Conservation (phyloP, 1,284 basidiomycete species). For the Trametes versicolor region DNA sequence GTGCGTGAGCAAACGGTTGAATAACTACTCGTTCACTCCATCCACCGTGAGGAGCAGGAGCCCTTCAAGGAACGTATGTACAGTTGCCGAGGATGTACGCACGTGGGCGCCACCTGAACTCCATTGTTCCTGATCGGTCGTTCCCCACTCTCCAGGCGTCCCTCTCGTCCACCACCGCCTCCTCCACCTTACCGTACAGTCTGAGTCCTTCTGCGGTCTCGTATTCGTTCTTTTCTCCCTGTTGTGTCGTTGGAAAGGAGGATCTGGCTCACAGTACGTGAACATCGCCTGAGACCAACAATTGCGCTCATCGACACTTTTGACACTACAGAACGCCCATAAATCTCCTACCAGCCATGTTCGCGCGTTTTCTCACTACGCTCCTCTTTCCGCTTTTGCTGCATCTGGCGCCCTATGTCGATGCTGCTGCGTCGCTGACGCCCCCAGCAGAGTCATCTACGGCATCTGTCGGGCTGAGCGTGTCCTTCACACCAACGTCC, state of each 20-base stretch:
- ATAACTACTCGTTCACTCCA: too few species aligned
- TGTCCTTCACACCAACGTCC: constrained; percentile 17
- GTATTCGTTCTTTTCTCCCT: too few species aligned
- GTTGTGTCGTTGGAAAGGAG: too few species aligned
- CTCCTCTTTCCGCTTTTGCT: constrained; percentile 9
- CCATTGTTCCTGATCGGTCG: constrained; percentile 17
- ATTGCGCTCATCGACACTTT: too few species aligned
- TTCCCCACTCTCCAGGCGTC: neutral
- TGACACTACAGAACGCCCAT: neutral
- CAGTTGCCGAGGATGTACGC: neutral
- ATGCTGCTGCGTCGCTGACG: constrained; percentile 27
- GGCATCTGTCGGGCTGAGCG: constrained; percentile 12
- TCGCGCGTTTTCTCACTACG: constrained; percentile 5
- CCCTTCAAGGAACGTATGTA: too few species aligned
- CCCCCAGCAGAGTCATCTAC: constrained; percentile 26
- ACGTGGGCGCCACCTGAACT: constrained; percentile 6
- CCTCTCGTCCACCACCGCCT: constrained; percentile 2
- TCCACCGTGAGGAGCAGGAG: too few species aligned
- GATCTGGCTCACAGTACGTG: too few species aligned
- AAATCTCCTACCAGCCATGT: neutral
- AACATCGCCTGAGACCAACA: neutral
- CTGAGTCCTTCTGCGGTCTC: too few species aligned
- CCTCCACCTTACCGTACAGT: neutral
- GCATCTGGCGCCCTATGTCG: constrained; percentile 11
- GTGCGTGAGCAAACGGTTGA: too few species aligned